A percentile compares a stretch with the other conserved stretches of the same genome.
These are phyloP conservation scores for Porcisia hertigi DNA, from an alignment of 208 protist species.

Conservation along the genomic window DNA sequence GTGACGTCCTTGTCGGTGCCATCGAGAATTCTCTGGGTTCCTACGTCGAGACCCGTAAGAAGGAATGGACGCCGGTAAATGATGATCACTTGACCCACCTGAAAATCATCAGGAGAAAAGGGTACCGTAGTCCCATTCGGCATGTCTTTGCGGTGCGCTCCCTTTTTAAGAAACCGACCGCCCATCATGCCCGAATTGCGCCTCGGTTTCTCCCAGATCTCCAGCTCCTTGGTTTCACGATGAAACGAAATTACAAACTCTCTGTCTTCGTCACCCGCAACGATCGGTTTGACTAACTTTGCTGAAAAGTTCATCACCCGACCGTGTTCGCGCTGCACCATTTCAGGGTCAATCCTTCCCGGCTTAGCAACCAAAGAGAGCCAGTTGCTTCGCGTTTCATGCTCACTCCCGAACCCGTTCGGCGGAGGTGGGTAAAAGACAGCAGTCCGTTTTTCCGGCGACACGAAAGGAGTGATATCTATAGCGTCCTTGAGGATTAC, in stretches of 20 bases:
- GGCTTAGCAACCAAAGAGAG: conserved; percentile 78
- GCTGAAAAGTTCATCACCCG: conserved; percentile 88
- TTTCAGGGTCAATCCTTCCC: conserved; percentile 59
- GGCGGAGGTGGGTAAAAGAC: conserved; percentile 89
- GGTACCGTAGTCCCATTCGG: conserved; percentile 63
- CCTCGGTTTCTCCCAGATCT: conserved; percentile 81
- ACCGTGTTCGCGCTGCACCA: conserved; percentile 66
- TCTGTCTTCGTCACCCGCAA: conserved; percentile 69
- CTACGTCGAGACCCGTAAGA: conserved; percentile 69
- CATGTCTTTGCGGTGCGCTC: conserved; percentile 66
- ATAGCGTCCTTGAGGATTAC: conserved; percentile 51
- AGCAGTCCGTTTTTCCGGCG: conserved; percentile 37
- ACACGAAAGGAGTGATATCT: conserved; percentile 69
- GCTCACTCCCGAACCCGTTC: conserved; percentile 89
- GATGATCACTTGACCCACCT: conserved; percentile 71
- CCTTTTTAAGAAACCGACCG: conserved; percentile 90
- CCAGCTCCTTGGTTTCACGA: conserved; percentile 85
- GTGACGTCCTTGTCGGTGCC: conserved; percentile 61
- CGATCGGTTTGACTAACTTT: conserved; percentile 55
- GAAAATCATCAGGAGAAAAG: conserved; percentile 71
- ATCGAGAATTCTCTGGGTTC: conserved; percentile 68
- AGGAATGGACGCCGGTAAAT: conserved; percentile 81
- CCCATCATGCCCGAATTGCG: conserved; percentile 90
- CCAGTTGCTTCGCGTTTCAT: conserved; percentile 82
- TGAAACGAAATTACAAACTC: conserved; percentile 91